These are phyloP conservation scores for Maudiozyma bulderi DNA, from an alignment of 805 yeast species.

Conservation along the genomic window DNA sequence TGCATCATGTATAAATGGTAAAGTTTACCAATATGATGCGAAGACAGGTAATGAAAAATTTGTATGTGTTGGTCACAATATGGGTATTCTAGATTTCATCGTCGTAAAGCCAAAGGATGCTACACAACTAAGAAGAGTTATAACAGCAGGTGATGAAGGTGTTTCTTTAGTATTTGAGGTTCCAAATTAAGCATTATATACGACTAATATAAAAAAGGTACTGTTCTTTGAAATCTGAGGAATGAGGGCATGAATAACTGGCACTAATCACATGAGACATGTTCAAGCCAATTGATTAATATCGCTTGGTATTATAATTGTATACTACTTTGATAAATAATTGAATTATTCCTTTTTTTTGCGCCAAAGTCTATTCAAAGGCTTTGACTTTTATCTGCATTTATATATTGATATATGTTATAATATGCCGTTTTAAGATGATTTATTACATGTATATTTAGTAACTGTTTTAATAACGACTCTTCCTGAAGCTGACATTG, in stretches of 20 bases:
- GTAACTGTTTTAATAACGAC: not conserved
- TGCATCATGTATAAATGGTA: conserved; percentile 78
- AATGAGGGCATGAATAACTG: not conserved
- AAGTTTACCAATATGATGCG: conserved; percentile 77
- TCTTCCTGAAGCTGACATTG: not conserved
- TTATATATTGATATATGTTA: no score
- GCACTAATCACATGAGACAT: not conserved
- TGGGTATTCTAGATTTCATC: conserved; percentile 86
- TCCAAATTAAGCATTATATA: conserved; percentile 14
- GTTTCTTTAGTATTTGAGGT: conserved; percentile 65
- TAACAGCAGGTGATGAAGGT: conserved; percentile 97
- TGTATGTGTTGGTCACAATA: conserved; percentile 83
- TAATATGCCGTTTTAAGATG: no score
- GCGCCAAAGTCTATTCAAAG: no score
- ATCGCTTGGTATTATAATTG: not conserved
- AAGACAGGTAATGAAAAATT: conserved; percentile 73
- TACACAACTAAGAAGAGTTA: conserved; percentile 38
- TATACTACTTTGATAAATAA: not conserved
- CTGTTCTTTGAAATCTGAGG: not conserved
- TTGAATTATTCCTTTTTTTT: no score
- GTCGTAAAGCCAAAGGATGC: conserved; percentile 38
- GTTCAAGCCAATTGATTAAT: not conserved
- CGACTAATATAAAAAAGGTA: not conserved
- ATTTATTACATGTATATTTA: not conserved
- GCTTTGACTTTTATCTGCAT: no score